A percentile compares a stretch with the other conserved stretches of the same genome.
Conservation (phyloP, 2,329 filamentous ascomycete species). For the Beauveria brongniartii region DNA sequence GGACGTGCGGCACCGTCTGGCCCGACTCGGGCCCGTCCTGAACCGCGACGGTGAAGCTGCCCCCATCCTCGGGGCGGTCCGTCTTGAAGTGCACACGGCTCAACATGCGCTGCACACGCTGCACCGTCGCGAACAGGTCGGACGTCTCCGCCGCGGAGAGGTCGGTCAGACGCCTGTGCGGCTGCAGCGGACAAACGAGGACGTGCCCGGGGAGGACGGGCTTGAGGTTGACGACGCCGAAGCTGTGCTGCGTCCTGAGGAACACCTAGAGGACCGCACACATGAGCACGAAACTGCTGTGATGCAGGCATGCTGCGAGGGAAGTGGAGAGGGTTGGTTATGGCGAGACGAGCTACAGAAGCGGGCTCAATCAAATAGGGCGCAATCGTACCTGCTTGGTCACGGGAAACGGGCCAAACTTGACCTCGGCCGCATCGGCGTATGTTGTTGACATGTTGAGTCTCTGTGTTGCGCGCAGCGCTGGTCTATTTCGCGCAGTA, state of each 20-base stretch:
- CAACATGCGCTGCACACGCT: slow-evolving; percentile 72
- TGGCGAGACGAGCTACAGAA: not conserved
- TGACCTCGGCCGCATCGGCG: slow-evolving; percentile 30
- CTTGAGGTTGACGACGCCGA: slow-evolving; percentile 91
- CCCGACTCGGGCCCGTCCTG: slow-evolving; percentile 87
- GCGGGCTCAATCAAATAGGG: not conserved
- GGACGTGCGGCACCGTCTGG: slow-evolving; percentile 89
- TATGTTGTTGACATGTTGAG: slow-evolving; percentile 21
- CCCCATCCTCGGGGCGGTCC: slow-evolving; percentile 42
- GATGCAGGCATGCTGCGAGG: too few relatives aligned
- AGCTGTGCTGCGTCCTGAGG: slow-evolving; percentile 68
- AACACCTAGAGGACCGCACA: slow-evolving; percentile 58
- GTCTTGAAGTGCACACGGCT: slow-evolving; percentile 48
- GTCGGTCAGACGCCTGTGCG: slow-evolving; percentile 66
- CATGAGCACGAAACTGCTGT: not conserved
- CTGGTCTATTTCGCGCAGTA: not conserved
- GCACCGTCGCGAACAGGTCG: slow-evolving; percentile 83
- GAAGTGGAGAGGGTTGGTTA: too few relatives aligned
- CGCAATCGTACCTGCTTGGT: slow-evolving; percentile 56
- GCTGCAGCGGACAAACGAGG: slow-evolving; percentile 69
- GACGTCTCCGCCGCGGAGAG: slow-evolving; percentile 61
- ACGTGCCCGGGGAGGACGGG: slow-evolving; percentile 90
- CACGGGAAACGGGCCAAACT: slow-evolving; percentile 71
- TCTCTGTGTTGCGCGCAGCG: slow-evolving; percentile 14
- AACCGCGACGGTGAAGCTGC: slow-evolving; percentile 87